Percentiles rank a stretch among this genome's conserved stretches.
These are phyloP conservation scores for Gyromitra esculenta DNA, from an alignment of 2,329 filamentous ascomycete species.

Conservation along the genomic window DNA sequence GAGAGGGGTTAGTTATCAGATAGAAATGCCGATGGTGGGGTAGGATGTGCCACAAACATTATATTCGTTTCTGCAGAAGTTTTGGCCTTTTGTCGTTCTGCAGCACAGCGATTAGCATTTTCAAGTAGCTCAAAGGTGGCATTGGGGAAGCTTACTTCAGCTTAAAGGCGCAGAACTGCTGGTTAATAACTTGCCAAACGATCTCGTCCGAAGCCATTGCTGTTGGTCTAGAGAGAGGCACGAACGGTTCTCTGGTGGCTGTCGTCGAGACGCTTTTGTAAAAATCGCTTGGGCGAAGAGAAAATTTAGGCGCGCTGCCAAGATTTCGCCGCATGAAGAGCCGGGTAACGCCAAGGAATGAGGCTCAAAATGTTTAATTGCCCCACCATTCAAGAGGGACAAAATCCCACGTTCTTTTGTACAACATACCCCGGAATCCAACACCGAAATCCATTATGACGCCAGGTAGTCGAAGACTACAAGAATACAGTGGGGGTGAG, in stretches of 20 bases:
- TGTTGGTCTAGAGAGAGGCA: slow-evolving; percentile 4
- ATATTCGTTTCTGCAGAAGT: slow-evolving; percentile 95
- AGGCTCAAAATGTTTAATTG: slow-evolving; percentile 40
- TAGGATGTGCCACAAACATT: slow-evolving; percentile 65
- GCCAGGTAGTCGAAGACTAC: slow-evolving; percentile 2
- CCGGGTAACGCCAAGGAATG: slow-evolving; percentile 34
- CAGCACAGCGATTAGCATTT: slow-evolving; percentile 30
- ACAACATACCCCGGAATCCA: neutral
- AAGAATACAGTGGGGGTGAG: slow-evolving; percentile 23
- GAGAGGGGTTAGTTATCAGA: neutral
- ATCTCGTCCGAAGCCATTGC: slow-evolving; percentile 92
- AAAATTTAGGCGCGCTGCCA: slow-evolving; percentile 42
- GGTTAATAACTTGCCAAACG: slow-evolving; percentile 95
- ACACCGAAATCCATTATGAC: slow-evolving; percentile 14
- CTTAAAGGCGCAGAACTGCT: slow-evolving; percentile 94
- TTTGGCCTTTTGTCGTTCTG: slow-evolving; percentile 84
- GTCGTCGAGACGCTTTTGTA: slow-evolving; percentile 2
- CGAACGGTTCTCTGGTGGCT: neutral
- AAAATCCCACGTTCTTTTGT: neutral
- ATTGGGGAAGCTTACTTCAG: slow-evolving; percentile 72
- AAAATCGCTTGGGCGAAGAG: slow-evolving; percentile 25
- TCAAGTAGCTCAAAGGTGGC: neutral
- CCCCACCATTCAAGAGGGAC: slow-evolving; percentile 13
- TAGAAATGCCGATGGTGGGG: neutral
- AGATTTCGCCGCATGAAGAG: slow-evolving; percentile 39